phyloP scores from a whole-genome alignment of 768 basidiomycete species.

The Amanita pallidorosea region DNA sequence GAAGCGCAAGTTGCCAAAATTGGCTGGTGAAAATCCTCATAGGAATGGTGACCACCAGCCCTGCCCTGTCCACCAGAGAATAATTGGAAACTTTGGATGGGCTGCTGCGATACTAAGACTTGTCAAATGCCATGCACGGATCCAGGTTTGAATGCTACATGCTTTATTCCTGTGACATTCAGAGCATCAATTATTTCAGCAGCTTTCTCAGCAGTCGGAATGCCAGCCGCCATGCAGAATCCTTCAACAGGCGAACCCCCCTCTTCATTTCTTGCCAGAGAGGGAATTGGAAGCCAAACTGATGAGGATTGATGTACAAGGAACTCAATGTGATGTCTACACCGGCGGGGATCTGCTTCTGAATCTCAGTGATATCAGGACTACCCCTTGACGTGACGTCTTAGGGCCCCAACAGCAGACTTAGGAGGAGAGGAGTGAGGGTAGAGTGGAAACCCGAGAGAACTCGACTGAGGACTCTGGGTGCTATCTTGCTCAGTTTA shows the following conservation, averaged over 20 bases:
- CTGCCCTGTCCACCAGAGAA: constrained; percentile 99
- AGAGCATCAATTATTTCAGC: constrained; percentile 89
- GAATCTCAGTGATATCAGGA: too few relatives aligned
- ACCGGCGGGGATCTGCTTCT: constrained; percentile 72
- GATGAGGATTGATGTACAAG: constrained; percentile 96
- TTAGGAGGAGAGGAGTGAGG: too few relatives aligned
- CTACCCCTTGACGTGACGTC: too few relatives aligned
- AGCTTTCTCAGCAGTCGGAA: constrained; percentile 94
- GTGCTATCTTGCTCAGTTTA: too few relatives aligned
- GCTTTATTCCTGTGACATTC: constrained; percentile 78
- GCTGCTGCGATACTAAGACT: constrained; percentile 91
- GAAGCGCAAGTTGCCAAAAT: constrained; percentile 81
- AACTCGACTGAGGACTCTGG: too few relatives aligned
- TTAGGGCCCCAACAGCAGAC: too few relatives aligned
- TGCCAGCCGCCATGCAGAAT: constrained; percentile 98
- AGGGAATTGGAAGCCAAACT: constrained; percentile 95
- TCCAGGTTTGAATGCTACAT: constrained; percentile 97
- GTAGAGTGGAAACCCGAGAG: too few relatives aligned
- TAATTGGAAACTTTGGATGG: constrained; percentile 93
- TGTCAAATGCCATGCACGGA: constrained; percentile 97
- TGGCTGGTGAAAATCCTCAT: constrained; percentile 97
- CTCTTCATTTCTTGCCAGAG: constrained; percentile 97
- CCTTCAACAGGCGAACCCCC: constrained; percentile 92
- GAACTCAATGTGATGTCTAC: constrained; percentile 91
- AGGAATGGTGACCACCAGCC: constrained; percentile 97